phyloP scores from a whole-genome alignment of 2,329 filamentous ascomycete species.

The Curvularia lunata region DNA sequence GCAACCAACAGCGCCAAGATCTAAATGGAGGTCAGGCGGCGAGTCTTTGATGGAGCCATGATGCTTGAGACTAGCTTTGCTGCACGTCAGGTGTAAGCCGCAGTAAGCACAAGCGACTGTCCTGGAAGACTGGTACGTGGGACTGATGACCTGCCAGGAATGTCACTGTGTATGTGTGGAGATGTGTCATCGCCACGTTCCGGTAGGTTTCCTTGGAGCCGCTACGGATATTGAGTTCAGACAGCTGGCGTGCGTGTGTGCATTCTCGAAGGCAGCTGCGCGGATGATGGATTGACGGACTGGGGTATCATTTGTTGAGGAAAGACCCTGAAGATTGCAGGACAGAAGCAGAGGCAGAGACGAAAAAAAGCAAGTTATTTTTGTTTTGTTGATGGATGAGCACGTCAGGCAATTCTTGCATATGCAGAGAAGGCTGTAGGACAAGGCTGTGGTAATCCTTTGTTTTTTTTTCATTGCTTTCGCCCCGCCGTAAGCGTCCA shows the following conservation, averaged over 20 bases:
- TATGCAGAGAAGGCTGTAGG: conserved; percentile 16
- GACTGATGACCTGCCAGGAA: conserved; percentile 8
- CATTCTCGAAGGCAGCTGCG: conserved; percentile 6
- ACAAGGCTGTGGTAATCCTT: background rate
- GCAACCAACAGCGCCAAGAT: conserved; percentile 8
- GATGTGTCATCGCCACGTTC: conserved; percentile 4
- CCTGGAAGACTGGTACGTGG: conserved; percentile 25
- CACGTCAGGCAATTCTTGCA: conserved; percentile 12
- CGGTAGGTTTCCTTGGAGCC: conserved; percentile 7
- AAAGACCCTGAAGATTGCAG: conserved; percentile 13
- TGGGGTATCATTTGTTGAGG: conserved; percentile 6
- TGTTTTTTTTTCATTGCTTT: background rate
- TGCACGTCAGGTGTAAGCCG: conserved; percentile 37
- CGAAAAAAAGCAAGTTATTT: conserved; percentile 25
- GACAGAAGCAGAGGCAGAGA: conserved; percentile 3
- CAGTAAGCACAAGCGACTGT: conserved; percentile 32
- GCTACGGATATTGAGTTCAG: conserved; percentile 1
- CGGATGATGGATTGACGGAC: conserved; percentile 1
- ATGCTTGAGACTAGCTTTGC: conserved; percentile 13
- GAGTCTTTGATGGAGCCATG: conserved; percentile 11
- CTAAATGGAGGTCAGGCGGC: conserved; percentile 29
- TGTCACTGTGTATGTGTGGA: conserved; percentile 1
- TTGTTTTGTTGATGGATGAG: conserved; percentile 5
- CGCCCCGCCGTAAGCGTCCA: conserved; percentile 10
- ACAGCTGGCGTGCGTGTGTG: background rate